A percentile compares a stretch with the other conserved stretches of the same genome.
These are phyloP conservation scores for Apophysomyces sp. DNA, from an alignment of 371 early-diverging fungal genomes.

Conservation along the genomic window DNA sequence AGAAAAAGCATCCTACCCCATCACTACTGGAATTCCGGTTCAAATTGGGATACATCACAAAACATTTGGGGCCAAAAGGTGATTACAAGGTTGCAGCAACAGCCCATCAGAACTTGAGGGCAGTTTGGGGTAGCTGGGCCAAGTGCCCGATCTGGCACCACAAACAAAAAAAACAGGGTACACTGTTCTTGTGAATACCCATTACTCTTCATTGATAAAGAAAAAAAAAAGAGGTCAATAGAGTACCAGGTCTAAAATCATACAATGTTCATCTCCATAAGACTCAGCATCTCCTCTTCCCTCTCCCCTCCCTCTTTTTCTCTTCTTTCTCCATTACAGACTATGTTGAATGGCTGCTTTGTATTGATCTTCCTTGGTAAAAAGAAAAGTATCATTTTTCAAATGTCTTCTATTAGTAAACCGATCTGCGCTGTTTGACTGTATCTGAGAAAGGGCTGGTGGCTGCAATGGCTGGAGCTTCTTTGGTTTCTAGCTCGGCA, in stretches of 20 bases:
- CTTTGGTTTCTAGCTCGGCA: neutral
- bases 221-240: neutral
- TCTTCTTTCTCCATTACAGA: no score
- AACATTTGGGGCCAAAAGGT: neutral
- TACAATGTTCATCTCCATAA: no score
- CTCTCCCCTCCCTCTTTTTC: no score
- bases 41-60: neutral
- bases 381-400: no score
- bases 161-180: neutral
- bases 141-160: neutral
- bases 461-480: neutral
- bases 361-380: no score
- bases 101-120: neutral
- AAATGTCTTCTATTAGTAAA: neutral
- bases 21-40: neutral
- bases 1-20: neutral
- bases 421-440: neutral
- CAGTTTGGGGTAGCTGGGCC: neutral
- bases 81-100: neutral
- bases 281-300: no score
- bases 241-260: no score
- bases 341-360: no score
- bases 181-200: no score
- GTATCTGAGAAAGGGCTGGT: neutral
- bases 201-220: neutral